Percentiles rank a stretch among this genome's conserved stretches.
These are phyloP conservation scores for Metarhizium sp. DNA, from an alignment of 2,329 filamentous ascomycete genomes.

Conservation along the genomic window DNA sequence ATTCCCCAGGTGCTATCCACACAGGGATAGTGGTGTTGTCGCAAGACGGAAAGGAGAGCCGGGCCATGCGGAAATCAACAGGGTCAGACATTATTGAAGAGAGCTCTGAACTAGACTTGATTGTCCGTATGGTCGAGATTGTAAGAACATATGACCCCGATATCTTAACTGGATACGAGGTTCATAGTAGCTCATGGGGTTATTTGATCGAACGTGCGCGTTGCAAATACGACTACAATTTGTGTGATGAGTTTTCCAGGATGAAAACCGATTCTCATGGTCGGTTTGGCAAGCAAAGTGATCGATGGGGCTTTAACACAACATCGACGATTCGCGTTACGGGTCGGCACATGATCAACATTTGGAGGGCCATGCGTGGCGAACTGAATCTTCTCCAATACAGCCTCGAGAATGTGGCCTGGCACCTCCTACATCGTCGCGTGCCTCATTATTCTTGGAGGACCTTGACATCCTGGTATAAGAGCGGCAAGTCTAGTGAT, in stretches of 20 bases:
- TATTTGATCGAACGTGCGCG: slow-evolving; percentile 87
- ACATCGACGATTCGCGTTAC: slow-evolving; percentile 90
- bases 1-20: slow-evolving; percentile 39
- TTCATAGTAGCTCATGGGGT: slow-evolving; percentile 89
- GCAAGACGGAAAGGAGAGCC: slow-evolving; percentile 46
- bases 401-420: slow-evolving; percentile 91
- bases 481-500: slow-evolving; percentile 56
- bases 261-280: slow-evolving; percentile 79
- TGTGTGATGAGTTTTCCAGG: slow-evolving; percentile 85
- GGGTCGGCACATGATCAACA: slow-evolving; percentile 90
- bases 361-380: slow-evolving; percentile 93
- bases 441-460: slow-evolving; percentile 80
- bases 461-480: slow-evolving; percentile 76
- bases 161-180: slow-evolving; percentile 88
- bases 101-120: slow-evolving; percentile 69
- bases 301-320: slow-evolving; percentile 89
- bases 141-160: slow-evolving; percentile 82
- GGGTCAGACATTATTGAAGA: slow-evolving; percentile 63
- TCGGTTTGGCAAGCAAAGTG: slow-evolving; percentile 74
- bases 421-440: slow-evolving; percentile 77
- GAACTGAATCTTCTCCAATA: slow-evolving; percentile 90
- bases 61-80: slow-evolving; percentile 53
- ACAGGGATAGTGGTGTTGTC: slow-evolving; percentile 68
- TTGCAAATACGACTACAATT: slow-evolving; percentile 77
- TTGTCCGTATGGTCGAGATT: slow-evolving; percentile 79